These are phyloP conservation scores for Rutstroemia sp. DNA, from an alignment of 2,329 filamentous ascomycete genomes.

Conservation along the genomic window DNA sequence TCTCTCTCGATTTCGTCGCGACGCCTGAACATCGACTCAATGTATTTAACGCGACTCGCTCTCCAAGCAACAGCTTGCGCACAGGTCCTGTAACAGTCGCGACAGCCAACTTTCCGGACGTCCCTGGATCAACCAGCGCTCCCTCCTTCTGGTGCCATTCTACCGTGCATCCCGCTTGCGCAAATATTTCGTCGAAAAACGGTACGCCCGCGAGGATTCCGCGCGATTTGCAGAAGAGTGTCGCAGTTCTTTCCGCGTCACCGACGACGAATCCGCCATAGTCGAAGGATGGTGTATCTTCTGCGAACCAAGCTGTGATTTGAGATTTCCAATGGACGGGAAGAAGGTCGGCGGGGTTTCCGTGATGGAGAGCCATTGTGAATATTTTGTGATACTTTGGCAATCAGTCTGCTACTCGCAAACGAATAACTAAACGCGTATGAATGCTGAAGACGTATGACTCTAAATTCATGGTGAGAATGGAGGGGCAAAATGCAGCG, in stretches of 20 bases:
- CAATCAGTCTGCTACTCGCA: neutral
- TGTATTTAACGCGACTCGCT: conserved; percentile 86
- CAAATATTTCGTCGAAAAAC: conserved; percentile 92
- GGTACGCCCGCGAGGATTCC: conserved; percentile 87
- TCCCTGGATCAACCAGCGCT: conserved; percentile 51
- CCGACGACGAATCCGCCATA: conserved; percentile 97
- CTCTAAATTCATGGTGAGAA: too few relatives aligned
- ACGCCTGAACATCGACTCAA: conserved; percentile 88
- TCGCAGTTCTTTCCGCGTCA: conserved; percentile 53
- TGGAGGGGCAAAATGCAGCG: too few relatives aligned
- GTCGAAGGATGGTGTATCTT: conserved; percentile 95
- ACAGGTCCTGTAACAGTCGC: conserved; percentile 84
- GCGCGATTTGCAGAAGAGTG: conserved; percentile 60
- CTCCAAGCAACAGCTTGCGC: conserved; percentile 71
- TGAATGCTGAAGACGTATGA: neutral
- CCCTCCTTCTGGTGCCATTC: conserved; percentile 83
- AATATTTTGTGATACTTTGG: neutral
- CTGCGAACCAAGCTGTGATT: conserved; percentile 80
- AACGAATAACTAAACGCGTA: neutral
- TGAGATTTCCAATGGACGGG: conserved; percentile 77
- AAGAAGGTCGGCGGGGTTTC: conserved; percentile 64
- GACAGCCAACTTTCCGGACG: conserved; percentile 46
- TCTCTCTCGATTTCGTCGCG: conserved; percentile 57
- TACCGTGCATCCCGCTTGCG: conserved; percentile 83
- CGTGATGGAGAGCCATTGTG: conserved; percentile 35